Percentiles rank a stretch among this genome's conserved stretches.
These are phyloP conservation scores for Platanthera guangdongensis DNA, from an alignment of 106 monocot species.

Conservation along the genomic window DNA sequence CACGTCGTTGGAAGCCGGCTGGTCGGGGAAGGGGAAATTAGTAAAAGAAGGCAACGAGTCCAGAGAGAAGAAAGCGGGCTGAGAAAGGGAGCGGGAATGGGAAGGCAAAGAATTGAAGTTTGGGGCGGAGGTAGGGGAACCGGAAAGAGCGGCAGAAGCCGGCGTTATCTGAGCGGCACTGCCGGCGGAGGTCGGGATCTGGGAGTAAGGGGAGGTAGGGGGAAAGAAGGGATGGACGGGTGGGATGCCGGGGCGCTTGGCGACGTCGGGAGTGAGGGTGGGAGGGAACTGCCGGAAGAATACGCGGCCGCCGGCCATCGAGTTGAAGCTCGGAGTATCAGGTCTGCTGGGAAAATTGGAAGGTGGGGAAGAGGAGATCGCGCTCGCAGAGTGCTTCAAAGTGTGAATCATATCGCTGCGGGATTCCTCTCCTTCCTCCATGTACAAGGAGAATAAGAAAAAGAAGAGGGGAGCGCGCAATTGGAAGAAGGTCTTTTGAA, in stretches of 20 bases:
- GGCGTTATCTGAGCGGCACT: neutral
- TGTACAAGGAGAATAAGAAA: neutral
- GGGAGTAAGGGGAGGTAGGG: slow-evolving; percentile 8
- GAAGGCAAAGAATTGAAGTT: slow-evolving; percentile 1
- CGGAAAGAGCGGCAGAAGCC: neutral
- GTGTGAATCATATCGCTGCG: slow-evolving; percentile 10
- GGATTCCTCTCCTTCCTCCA: slow-evolving; percentile 14
- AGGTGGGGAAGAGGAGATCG: neutral
- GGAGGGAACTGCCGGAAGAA: neutral
- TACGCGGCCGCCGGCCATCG: neutral
- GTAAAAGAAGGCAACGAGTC: slow-evolving; percentile 16
- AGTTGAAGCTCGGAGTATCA: slow-evolving; percentile 1
- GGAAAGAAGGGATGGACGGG: slow-evolving; percentile 9
- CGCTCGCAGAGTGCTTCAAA: neutral
- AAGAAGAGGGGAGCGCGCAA: neutral
- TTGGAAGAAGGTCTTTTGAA: neutral
- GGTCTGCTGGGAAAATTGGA: too few species aligned
- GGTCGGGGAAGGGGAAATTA: neutral
- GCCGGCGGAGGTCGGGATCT: slow-evolving; percentile 8
- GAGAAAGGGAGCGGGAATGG: slow-evolving; percentile 29
- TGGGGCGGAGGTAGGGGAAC: neutral
- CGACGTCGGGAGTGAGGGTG: neutral
- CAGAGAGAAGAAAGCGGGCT: slow-evolving; percentile 23
- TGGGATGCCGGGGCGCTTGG: slow-evolving; percentile 17
- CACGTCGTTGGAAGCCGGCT: neutral